Evolutionary conservation across 495 filamentous ascomycete genomes (phyloP).

Genomic region (Hypoxylon subgilvum): DNA sequence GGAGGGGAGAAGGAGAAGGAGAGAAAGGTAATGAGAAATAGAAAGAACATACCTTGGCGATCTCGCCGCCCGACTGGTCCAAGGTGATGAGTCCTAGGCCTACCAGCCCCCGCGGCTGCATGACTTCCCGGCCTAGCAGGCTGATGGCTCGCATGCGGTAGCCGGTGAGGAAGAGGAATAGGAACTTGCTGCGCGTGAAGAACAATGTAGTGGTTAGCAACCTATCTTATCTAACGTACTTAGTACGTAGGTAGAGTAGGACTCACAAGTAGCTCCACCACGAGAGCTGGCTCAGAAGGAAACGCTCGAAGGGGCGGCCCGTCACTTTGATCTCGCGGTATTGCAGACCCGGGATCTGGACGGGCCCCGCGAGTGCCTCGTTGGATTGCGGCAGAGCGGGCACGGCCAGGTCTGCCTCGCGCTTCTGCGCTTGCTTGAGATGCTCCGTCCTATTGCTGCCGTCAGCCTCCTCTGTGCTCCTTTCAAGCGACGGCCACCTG

Average conservation of each 20-base stretch:
- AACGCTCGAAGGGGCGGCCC: slow-evolving; percentile 70
- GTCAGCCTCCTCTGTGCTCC: slow-evolving; percentile 4
- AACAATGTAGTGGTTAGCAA: too few species aligned
- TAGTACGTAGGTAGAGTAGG: background rate
- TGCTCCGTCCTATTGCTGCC: slow-evolving; percentile 67
- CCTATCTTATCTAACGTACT: too few species aligned
- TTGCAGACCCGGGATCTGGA: slow-evolving; percentile 64
- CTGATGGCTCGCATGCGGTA: slow-evolving; percentile 70
- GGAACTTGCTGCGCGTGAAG: slow-evolving; percentile 55
- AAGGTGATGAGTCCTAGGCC: slow-evolving; percentile 71
- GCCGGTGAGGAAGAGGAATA: slow-evolving; percentile 66
- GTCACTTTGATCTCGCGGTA: slow-evolving; percentile 73
- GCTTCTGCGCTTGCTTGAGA: slow-evolving; percentile 69
- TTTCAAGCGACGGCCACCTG: too few species aligned
- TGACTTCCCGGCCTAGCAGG: slow-evolving; percentile 70
- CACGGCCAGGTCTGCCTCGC: slow-evolving; percentile 50
- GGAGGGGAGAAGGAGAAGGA: background rate
- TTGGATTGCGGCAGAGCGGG: slow-evolving; percentile 51
- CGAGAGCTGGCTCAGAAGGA: slow-evolving; percentile 71
- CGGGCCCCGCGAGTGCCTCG: slow-evolving; percentile 48
- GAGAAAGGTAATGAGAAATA: background rate
- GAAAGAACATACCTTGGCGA: slow-evolving; percentile 52
- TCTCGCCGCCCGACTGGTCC: slow-evolving; percentile 65
- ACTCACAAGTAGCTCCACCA: slow-evolving; percentile 67
- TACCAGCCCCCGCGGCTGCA: slow-evolving; percentile 69